These are phyloP conservation scores for Coccinonectria pachysandricola DNA, from an alignment of 2,329 filamentous ascomycete genomes.

Conservation along the genomic window DNA sequence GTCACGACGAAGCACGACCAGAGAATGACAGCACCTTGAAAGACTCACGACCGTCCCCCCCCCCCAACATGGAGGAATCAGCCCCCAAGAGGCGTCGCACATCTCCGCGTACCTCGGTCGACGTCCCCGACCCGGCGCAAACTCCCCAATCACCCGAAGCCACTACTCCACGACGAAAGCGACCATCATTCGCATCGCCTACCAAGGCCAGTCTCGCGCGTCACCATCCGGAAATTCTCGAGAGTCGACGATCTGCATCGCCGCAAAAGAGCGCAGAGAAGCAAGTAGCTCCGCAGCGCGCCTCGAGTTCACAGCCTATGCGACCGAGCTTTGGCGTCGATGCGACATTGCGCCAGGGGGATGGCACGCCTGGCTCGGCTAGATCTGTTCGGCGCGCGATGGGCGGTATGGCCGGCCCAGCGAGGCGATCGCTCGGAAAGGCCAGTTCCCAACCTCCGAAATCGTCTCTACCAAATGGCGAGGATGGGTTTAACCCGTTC, in stretches of 20 bases:
- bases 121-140: slow-evolving; percentile 23
- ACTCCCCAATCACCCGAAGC: slow-evolving; percentile 17
- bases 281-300: too few species aligned
- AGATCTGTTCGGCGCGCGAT: slow-evolving; percentile 8
- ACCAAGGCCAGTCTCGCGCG: slow-evolving; percentile 54
- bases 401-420: slow-evolving; percentile 25
- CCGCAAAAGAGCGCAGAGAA: slow-evolving; percentile 21
- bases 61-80: slow-evolving; percentile 36
- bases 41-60: not conserved
- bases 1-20: too few species aligned
- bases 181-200: slow-evolving; percentile 56
- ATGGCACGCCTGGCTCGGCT: slow-evolving; percentile 7
- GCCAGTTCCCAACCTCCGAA: slow-evolving; percentile 38
- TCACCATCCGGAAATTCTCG: slow-evolving; percentile 48
- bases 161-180: slow-evolving; percentile 22
- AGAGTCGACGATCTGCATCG: slow-evolving; percentile 31
- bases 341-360: slow-evolving; percentile 8
- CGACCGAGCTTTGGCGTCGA: too few species aligned
- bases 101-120: slow-evolving; percentile 35
- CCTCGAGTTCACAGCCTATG: too few species aligned
- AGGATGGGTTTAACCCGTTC: slow-evolving; percentile 22
- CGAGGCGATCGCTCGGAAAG: slow-evolving; percentile 30
- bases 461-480: slow-evolving; percentile 26
- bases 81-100: slow-evolving; percentile 55
- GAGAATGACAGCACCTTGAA: too few species aligned